A percentile compares a stretch with the other conserved stretches of the same genome.
These are phyloP conservation scores for Coemansia asiatica DNA, from an alignment of 192 early-diverging fungal genomes.

Conservation along the genomic window DNA sequence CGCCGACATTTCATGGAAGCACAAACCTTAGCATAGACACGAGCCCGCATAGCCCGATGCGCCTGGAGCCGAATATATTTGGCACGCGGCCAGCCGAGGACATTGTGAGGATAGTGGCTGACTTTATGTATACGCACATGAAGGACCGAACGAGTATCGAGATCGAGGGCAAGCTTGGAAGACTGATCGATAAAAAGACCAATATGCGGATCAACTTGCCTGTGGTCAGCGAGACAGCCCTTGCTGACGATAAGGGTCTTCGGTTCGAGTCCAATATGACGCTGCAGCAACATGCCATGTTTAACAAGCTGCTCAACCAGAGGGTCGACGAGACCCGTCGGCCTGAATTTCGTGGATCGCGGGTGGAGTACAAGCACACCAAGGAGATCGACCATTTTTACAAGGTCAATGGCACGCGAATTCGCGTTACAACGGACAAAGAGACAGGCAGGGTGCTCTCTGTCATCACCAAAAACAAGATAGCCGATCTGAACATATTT, in stretches of 20 bases:
- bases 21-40: neutral
- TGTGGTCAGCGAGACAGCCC: constrained; percentile 63
- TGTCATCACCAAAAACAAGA: constrained; percentile 70
- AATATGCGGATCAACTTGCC: constrained; percentile 63
- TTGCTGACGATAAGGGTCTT: constrained; percentile 28
- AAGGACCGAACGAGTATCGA: constrained; percentile 45
- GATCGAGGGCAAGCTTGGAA: constrained; percentile 92
- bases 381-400: constrained; percentile 74
- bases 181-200: constrained; percentile 68
- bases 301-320: constrained; percentile 80
- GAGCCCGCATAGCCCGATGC: constrained; percentile 31
- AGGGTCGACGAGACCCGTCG: constrained; percentile 60
- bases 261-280: constrained; percentile 89
- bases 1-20: constrained; percentile 26
- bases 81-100: constrained; percentile 62
- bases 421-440: constrained; percentile 69
- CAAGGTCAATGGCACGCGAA: constrained; percentile 40
- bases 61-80: constrained; percentile 65
- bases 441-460: constrained; percentile 59
- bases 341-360: constrained; percentile 53
- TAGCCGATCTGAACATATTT: constrained; percentile 85
- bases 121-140: constrained; percentile 65
- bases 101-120: constrained; percentile 60
- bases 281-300: constrained; percentile 77
- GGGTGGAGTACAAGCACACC: constrained; percentile 71